These are phyloP conservation scores for Saturnispora quitensis DNA, from an alignment of 805 yeast species.

Conservation along the genomic window DNA sequence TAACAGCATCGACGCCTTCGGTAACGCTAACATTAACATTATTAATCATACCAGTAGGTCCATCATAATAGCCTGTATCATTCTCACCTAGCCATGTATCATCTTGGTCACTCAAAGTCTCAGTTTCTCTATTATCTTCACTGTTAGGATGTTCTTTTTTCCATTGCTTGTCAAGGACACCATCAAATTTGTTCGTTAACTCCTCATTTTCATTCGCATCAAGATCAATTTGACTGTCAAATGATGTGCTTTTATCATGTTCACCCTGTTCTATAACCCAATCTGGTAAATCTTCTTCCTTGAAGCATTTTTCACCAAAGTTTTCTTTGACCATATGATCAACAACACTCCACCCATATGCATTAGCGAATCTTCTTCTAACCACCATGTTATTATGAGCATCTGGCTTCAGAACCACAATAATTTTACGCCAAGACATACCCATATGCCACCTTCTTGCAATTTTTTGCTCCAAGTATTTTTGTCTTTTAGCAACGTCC, in stretches of 20 bases:
- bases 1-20: conserved; percentile 16
- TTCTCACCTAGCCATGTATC: conserved; percentile 46
- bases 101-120: conserved; percentile 14
- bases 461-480: conserved; percentile 59
- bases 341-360: conserved; percentile 93
- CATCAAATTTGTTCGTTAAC: conserved; percentile 17
- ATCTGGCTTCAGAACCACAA: conserved; percentile 80
- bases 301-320: conserved; percentile 30
- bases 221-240: conserved; percentile 4
- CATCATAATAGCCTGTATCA: conserved; percentile 38
- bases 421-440: conserved; percentile 84
- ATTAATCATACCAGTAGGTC: conserved; percentile 63
- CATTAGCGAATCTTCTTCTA: conserved; percentile 80
- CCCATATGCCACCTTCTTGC: conserved; percentile 84
- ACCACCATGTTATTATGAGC: conserved; percentile 93
- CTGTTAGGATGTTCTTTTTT: conserved; percentile 20
- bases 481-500: conserved; percentile 28
- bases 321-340: conserved; percentile 68
- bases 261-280: conserved; percentile 15
- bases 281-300: conserved; percentile 18
- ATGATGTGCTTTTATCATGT: neutral
- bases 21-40: conserved; percentile 38
- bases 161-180: conserved; percentile 26
- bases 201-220: conserved; percentile 9
- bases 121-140: conserved; percentile 8